Base-by-base conservation (phyloP, 805 yeast genomes). In the Saturnispora saitoi region DNA sequence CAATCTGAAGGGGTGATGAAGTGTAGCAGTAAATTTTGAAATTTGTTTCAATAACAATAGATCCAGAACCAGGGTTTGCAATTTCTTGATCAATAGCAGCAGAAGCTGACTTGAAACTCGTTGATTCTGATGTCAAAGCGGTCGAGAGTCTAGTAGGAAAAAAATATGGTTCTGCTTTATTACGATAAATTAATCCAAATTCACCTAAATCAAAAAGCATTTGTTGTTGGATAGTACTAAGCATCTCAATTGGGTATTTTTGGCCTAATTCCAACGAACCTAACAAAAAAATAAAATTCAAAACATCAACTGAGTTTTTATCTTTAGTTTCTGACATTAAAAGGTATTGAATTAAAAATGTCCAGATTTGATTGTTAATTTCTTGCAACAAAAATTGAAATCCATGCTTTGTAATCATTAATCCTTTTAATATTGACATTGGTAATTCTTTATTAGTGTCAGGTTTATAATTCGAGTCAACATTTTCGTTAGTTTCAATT, bases 241-340 rank as follows among this genome's bases (percentile, higher is more conserved):
- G 66, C 43, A 82, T 79, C 3, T 78, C 68, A 2, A 83, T 75
- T 0, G 88, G 77, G 60, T 93, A 91, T 30, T 88, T 89, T 55
- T 83, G 81, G 1, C 99, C 98, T 24, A 91, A 70, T 60, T 93
- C 97, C 46, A 93, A 70, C 2, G 96, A 86, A 5, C 98, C 98
- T 39, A 93, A 70, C 79, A 91, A 83, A 68, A 93, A 93, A 11
- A 93, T 83, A 64, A 93, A 93, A 64, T 91, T 90, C 42, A 93
- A 71, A 32, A 93, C 95, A 59, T 93, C 99, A 17, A 93, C 98
- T 0, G 96, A 89, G 66, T 93, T 95, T 95, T 90, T 87, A 59
- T 86, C 79, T 45, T 87, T 72, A 26, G 81, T 80, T 59, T 86
- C 91, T 1, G 97, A 78, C 73, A 87, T 76, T 61, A 86, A 83